Base-by-base conservation (phyloP, 495 filamentous ascomycete genomes). In the Aspergillus nidulans region DNA sequence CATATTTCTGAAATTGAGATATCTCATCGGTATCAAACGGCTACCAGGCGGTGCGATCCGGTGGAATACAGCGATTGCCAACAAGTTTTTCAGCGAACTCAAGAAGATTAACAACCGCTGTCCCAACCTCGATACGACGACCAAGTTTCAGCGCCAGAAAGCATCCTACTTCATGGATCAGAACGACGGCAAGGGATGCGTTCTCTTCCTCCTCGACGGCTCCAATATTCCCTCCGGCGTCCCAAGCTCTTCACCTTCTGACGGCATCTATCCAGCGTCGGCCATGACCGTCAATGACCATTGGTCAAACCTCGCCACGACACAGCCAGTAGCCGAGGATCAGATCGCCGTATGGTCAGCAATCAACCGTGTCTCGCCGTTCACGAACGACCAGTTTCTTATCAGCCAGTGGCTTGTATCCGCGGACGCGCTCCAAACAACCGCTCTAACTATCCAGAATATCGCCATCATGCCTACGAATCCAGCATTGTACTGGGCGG, bases 361-460 rank as follows among this genome's bases (percentile, higher is more conserved):
- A 1, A 56, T 49, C 25, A 19, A 26, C 3, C 53, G 53, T 7
- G 19, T 12, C 3, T 1, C 20, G 6, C 53, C 53, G 7, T 49
- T 56, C 45, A 19, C 25, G n/a, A 49, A 56, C 15, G 53, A 56
- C 26, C 9, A 43, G 45, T 56, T 56, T 19, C 53, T 49, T 1
- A 56, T 56, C 45, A 42, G 43, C 20, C 53, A 56, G 12, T 56
- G 53, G 53, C 34, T 56, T 7, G 53, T 56, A 9, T 56, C 53
- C 1, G 45, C 53, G 3, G 53, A 56, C 30, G 53, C 53, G 4
- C 3, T 56, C 7, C 25, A 34, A n/a, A 56, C 53, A 42, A 56
- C 53, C 4, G 45, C 39, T 0, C 53, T 56, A 8, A 43, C 45
- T 2, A 49, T 56, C 38, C 53, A 56, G 25, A 49, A 43, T 0